A percentile compares a stretch with the other conserved stretches of the same genome.
phyloP scores from a whole-genome alignment of 1,139 yeast species.

The Nakaseomyces sp. region DNA sequence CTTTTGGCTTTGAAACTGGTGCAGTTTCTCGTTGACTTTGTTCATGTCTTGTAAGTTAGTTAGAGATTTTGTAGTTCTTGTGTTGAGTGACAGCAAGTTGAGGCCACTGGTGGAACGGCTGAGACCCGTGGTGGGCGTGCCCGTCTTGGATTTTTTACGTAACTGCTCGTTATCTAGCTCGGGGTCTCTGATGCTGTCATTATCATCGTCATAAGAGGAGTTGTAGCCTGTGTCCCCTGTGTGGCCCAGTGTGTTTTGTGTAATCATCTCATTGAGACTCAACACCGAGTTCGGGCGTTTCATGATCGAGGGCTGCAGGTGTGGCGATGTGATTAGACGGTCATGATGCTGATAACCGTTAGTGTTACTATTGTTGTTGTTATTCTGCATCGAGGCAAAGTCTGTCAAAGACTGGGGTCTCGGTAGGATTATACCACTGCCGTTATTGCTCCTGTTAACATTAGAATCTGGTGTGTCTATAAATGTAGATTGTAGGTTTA shows the following conservation, averaged over 20 bases:
- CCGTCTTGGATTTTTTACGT: constrained; percentile 22
- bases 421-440: constrained; percentile 12
- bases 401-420: constrained; percentile 26
- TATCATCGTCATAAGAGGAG: constrained; percentile 15
- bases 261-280: constrained; percentile 19
- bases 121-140: constrained; percentile 19
- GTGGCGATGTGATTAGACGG: constrained; percentile 7
- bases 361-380: too few species aligned
- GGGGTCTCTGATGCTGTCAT: constrained; percentile 9
- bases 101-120: constrained; percentile 19
- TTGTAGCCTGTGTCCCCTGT: constrained; percentile 26
- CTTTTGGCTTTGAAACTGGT: constrained; percentile 9
- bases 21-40: constrained; percentile 15
- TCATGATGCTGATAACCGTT: too few species aligned
- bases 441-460: neutral
- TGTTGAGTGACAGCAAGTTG: constrained; percentile 7
- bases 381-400: constrained; percentile 8
- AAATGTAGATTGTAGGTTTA: constrained; percentile 1
- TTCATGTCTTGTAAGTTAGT: constrained; percentile 6
- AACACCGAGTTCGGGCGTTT: constrained; percentile 25
- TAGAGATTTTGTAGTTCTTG: constrained; percentile 3
- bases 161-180: constrained; percentile 13
- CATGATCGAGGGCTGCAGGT: constrained; percentile 3
- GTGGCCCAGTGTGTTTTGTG: constrained; percentile 28
- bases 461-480: constrained; percentile 2